Evolutionary conservation across 2,329 filamentous ascomycete species (phyloP).

Genomic region (Colletotrichum liriopes): DNA sequence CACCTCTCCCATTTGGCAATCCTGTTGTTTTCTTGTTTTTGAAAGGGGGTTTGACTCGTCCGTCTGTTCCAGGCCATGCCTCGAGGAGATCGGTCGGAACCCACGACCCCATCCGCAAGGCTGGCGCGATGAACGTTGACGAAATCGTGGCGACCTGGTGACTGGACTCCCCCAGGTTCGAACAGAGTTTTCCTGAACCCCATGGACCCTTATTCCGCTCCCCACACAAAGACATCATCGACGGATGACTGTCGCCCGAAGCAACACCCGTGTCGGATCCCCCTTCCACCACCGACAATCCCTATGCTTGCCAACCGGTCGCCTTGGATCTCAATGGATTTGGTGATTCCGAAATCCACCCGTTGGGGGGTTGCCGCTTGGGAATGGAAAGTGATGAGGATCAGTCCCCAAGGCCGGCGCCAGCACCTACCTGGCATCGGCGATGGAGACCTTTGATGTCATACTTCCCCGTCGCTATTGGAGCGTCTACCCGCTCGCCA

Average conservation of each 20-base stretch:
- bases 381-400: conserved; percentile 2
- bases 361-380: conserved; percentile 5
- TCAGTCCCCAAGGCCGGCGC: conserved; percentile 7
- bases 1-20: background rate
- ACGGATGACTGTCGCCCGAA: conserved; percentile 14
- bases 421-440: conserved; percentile 15
- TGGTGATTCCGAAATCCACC: background rate
- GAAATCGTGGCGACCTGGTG: conserved; percentile 30
- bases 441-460: conserved; percentile 41
- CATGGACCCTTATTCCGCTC: conserved; percentile 31
- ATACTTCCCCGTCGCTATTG: conserved; percentile 27
- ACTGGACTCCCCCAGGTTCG: conserved; percentile 19
- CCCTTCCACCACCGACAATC: background rate
- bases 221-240: conserved; percentile 35
- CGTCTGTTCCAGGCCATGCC: conserved; percentile 7
- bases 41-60: conserved; percentile 13
- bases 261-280: background rate
- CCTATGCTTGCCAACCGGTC: background rate
- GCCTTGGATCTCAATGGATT: background rate
- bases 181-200: conserved; percentile 30
- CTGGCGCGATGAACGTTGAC: conserved; percentile 24
- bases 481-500: conserved; percentile 26
- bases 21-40: conserved; percentile 10
- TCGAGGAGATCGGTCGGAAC: background rate
- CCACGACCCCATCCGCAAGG: conserved; percentile 2